Evolutionary conservation across 1,284 basidiomycete species (phyloP).

Genomic region (Tilletiaria anomala): DNA sequence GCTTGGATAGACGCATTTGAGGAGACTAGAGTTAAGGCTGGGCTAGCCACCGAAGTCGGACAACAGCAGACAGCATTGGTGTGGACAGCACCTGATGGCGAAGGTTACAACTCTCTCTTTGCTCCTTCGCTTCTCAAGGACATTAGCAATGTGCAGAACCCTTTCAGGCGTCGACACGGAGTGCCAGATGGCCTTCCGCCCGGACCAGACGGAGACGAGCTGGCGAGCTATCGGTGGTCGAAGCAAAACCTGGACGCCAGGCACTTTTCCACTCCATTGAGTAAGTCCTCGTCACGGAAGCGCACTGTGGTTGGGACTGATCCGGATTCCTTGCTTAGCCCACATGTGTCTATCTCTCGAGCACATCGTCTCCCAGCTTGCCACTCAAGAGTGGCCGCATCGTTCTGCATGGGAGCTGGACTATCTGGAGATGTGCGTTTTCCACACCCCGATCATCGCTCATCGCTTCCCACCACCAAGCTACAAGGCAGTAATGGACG

Average conservation of each 20-base stretch:
- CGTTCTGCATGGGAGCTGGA: slow-evolving; percentile 34
- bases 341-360: no score
- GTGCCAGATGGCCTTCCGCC: slow-evolving; percentile 25
- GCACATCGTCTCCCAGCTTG: slow-evolving; percentile 20
- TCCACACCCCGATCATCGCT: slow-evolving; percentile 19
- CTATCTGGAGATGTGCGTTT: slow-evolving; percentile 33
- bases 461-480: slow-evolving; percentile 30
- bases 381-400: slow-evolving; percentile 13
- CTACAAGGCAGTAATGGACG: slow-evolving; percentile 10
- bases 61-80: slow-evolving; percentile 1
- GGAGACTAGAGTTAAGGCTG: slow-evolving; percentile 1
- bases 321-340: no score
- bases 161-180: slow-evolving; percentile 21
- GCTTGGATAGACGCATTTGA: slow-evolving; percentile 1
- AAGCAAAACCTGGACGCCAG: slow-evolving; percentile 14
- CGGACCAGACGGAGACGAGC: slow-evolving; percentile 20
- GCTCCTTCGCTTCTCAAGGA: slow-evolving; percentile 21
- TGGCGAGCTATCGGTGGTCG: slow-evolving; percentile 30
- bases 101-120: slow-evolving; percentile 5
- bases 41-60: slow-evolving; percentile 8
- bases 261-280: slow-evolving; percentile 23
- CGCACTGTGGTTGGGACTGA: no score
- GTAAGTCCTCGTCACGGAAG: no score
- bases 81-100: no score
- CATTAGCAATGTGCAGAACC: slow-evolving; percentile 12